phyloP scores from a whole-genome alignment of 73 alveolate genomes.

The Paramecium tetraurelia region DNA sequence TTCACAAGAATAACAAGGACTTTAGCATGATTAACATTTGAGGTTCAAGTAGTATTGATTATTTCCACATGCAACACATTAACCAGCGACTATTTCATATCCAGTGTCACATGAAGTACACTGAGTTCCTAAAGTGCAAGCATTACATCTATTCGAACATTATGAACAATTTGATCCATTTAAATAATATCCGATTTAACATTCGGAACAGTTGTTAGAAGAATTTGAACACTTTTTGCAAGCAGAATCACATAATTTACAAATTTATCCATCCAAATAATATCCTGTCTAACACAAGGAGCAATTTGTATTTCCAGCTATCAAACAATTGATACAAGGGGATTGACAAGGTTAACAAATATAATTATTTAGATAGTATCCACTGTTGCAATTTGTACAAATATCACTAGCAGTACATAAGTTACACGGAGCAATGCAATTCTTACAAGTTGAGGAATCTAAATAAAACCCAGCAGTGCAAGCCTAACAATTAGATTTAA shows the following conservation, averaged over 20 bases:
- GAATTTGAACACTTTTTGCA: not conserved
- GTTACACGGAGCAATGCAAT: conserved; percentile 35
- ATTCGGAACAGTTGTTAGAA: not conserved
- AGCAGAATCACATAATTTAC: not conserved
- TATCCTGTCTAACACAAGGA: not conserved
- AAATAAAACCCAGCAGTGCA: conserved; percentile 32
- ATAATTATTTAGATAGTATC: not conserved
- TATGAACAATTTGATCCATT: not conserved
- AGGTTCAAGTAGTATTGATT: not conserved
- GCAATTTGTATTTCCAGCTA: not conserved
- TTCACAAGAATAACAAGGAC: not conserved
- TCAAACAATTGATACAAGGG: not conserved
- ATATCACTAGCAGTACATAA: not conserved
- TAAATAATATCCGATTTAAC: not conserved
- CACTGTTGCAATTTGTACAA: not conserved
- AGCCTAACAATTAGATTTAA: not conserved
- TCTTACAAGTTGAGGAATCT: not conserved
- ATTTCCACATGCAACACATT: not conserved
- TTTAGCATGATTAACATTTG: not conserved
- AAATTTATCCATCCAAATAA: not conserved
- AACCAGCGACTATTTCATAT: not conserved
- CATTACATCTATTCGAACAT: not conserved
- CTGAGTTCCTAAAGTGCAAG: not conserved
- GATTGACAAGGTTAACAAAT: not conserved
- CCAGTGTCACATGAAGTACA: not conserved